These are phyloP conservation scores for Phytophthora niederhauseri DNA, from an alignment of 352 stramenopile species.

Conservation along the genomic window DNA sequence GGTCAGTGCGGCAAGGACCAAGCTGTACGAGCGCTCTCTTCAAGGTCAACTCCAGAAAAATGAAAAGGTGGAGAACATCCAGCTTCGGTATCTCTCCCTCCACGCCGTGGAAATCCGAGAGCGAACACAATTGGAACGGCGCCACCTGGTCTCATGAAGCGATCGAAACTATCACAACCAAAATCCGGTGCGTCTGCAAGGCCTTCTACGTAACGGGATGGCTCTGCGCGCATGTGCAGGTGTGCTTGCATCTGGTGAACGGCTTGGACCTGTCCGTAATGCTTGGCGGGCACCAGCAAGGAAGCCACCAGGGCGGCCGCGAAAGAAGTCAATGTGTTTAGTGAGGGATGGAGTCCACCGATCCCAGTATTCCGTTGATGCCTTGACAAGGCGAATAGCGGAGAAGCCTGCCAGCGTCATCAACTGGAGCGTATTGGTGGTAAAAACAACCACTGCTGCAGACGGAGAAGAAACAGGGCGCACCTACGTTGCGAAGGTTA, in stretches of 20 bases:
- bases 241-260: constrained; percentile 10
- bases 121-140: constrained; percentile 1
- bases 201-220: constrained; percentile 14
- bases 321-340: background rate
- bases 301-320: background rate
- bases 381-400: background rate
- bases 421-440: constrained; percentile 2
- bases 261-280: constrained; percentile 1
- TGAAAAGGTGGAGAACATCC: constrained; percentile 14
- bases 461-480: background rate
- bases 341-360: background rate
- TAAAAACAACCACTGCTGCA: background rate
- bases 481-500: background rate
- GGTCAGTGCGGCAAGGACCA: background rate
- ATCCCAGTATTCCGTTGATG: constrained; percentile 4
- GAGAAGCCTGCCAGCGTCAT: constrained; percentile 1
- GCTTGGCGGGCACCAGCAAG: background rate
- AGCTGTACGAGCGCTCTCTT: background rate
- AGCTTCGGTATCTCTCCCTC: constrained; percentile 16
- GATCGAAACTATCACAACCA: constrained; percentile 6
- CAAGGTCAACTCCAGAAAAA: background rate
- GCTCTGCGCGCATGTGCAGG: constrained; percentile 15
- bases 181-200: constrained; percentile 19
- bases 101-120: constrained; percentile 1
- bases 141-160: constrained; percentile 6